Evolutionary conservation across 352 stramenopile species (phyloP), one percentile per base, ranked within the genome.

Genomic region (Pythium insidiosum): DNA sequence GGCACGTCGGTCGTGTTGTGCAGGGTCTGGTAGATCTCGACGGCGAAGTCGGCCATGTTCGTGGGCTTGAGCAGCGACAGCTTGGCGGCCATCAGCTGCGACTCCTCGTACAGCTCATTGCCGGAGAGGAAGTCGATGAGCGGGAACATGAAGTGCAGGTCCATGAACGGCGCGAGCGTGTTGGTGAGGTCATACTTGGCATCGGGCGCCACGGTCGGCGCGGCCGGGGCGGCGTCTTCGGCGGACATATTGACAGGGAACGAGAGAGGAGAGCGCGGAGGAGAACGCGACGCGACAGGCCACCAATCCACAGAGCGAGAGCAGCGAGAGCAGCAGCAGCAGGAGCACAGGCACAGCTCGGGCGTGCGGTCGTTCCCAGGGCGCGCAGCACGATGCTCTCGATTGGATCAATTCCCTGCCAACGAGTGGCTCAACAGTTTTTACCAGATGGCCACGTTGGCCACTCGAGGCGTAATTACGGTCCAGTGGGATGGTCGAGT

Each of bases 71-170:
- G 69, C 16, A 98, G 73, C 47, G 78, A 74, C 35, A 98, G 66
- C 50, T 96, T 94, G 47, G 92, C 91, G 29, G 79, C 77, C 61
- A 89, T 80, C 38, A 96, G 74, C 58, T 95, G 66, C 20, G 76
- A 65, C 37, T 97, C 89, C 56, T 97, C 85, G 60, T 97, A 98
- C 40, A 92, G 66, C 47, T 97, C 84, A 37, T 82, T 84, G 51
- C 78, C 90, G 18, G 76, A 78, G 31, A 97, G 57, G 55, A 97
- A 98, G 60, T 98, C 91, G 51, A 98, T 92, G 37, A 98, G 71
- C 53, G 92, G 92, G 73, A 98, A 98, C 80, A 98, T 96, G 66
- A 98, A 97, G 84, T 98, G 94, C 36, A 96, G 76, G 60, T 98
- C 94, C 72, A 98, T 91, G 66, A 95, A 97, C 42, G 92, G 88